Evolutionary conservation across 75 land plant species (phyloP), one percentile per base, ranked within the genome.

Genomic region (Azolla pinnata): DNA sequence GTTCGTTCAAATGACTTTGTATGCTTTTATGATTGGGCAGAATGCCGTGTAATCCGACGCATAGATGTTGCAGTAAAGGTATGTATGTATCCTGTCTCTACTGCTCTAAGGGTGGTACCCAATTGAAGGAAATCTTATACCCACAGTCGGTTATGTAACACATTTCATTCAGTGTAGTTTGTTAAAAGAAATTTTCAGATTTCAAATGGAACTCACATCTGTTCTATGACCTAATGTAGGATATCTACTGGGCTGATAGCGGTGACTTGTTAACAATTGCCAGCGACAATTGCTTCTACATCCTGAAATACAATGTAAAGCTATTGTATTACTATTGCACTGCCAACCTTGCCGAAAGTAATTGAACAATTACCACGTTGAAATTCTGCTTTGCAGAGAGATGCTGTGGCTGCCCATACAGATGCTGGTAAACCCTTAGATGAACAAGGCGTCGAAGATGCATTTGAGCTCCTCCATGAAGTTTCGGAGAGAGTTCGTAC

Each of bases 1-100:
- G 93, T 89, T 61, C 84, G 96, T 65, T 83, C 98, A 33, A 93
- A 81, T 77, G 98, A 93, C 54, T 93, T 85, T 42, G 81, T 93
- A 48, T 93, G 98, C 66, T 93, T 93, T 56, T 93, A 93, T 79
- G 98, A 88, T 59, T 93, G 98, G 98, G 82, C 83, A 44, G 98
- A 93, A 27, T 93, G 98, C 77, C 69, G 96, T 40, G 64, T 93
- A 61, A 83, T 93, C 57, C 83, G 87, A 0, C 62, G 98, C 23
- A 93, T 93, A 63, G 98, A 93, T 77, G 96, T 89, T 35, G 77
- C 62, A 62, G 96, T 89, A 27, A 93, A 93, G 67, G 98, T 93
- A 52, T 71, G 81, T 51, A n/a, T n/a, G n/a, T n/a, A n/a, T n/a
- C n/a, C n/a, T n/a, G n/a, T n/a, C n/a, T n/a, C n/a, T n/a, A n/a